phyloP scores from a whole-genome alignment of 768 basidiomycete species.

The Agaricus subrufescens region DNA sequence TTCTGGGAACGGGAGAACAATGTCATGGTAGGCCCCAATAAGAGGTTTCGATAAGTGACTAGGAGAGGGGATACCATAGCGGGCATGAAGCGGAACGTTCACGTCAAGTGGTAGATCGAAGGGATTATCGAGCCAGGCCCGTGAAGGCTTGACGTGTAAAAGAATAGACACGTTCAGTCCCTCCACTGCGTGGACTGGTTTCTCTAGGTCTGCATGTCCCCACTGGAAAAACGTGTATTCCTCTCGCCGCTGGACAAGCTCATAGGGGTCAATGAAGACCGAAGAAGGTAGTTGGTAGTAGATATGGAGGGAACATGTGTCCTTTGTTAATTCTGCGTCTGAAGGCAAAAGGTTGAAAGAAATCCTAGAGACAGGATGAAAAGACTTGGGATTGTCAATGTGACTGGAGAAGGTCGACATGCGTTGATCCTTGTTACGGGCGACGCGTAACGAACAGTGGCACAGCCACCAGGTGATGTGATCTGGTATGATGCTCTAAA shows the following conservation, averaged over 20 bases:
- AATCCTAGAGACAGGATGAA: slow-evolving; percentile 1
- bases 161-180: neutral
- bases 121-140: neutral
- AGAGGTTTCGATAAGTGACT: neutral
- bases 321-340: neutral
- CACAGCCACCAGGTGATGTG: too few species aligned
- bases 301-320: slow-evolving; percentile 3
- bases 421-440: too few species aligned
- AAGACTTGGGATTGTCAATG: neutral
- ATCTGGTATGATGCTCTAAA: too few species aligned
- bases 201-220: slow-evolving; percentile 4
- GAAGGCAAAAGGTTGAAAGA: neutral
- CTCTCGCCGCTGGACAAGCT: slow-evolving; percentile 6
- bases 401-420: neutral
- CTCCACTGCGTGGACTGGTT: slow-evolving; percentile 1
- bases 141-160: neutral
- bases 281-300: neutral
- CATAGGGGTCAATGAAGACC: slow-evolving; percentile 5
- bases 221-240: slow-evolving; percentile 7
- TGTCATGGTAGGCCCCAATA: neutral
- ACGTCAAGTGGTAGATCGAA: neutral
- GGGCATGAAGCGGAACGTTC: slow-evolving; percentile 6
- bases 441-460: too few species aligned
- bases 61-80: slow-evolving; percentile 1
- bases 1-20: neutral